Conservation (phyloP, 768 basidiomycete species). For the Lactifluus echinatus region DNA sequence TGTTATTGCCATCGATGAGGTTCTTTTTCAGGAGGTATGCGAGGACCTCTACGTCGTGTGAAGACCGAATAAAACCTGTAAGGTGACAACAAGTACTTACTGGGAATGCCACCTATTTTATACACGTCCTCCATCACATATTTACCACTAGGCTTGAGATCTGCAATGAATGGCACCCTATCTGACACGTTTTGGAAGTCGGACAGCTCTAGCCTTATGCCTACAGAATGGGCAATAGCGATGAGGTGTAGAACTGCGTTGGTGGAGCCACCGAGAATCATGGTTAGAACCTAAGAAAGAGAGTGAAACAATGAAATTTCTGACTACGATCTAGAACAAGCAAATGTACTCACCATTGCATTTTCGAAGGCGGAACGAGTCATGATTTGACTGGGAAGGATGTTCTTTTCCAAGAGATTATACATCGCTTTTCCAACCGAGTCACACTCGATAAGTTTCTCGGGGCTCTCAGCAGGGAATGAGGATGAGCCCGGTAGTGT, state of each 20-base stretch:
- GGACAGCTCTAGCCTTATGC: slow-evolving; percentile 78
- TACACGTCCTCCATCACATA: slow-evolving; percentile 98
- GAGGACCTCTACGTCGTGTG: slow-evolving; percentile 55
- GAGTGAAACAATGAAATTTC: neutral
- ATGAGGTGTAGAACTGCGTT: slow-evolving; percentile 97
- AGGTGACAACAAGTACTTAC: slow-evolving; percentile 38
- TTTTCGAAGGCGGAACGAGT: slow-evolving; percentile 95
- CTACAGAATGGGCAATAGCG: slow-evolving; percentile 93
- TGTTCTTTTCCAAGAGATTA: slow-evolving; percentile 82
- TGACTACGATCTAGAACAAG: neutral
- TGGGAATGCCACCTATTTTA: slow-evolving; percentile 93
- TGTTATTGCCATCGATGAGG: slow-evolving; percentile 80
- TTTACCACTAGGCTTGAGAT: slow-evolving; percentile 94
- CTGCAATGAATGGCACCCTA: slow-evolving; percentile 86
- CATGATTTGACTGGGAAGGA: slow-evolving; percentile 94
- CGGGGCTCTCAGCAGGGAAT: slow-evolving; percentile 86
- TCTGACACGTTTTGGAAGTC: slow-evolving; percentile 95
- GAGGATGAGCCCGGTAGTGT: slow-evolving; percentile 94
- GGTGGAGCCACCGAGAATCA: slow-evolving; percentile 96
- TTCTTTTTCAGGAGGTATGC: slow-evolving; percentile 80
- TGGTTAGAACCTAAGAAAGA: slow-evolving; percentile 68
- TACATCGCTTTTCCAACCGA: slow-evolving; percentile 76
- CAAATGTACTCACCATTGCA: slow-evolving; percentile 62
- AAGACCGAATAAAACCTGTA: neutral
- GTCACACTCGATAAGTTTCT: slow-evolving; percentile 81